These are phyloP conservation scores for Lentinula sp. DNA, from an alignment of 768 basidiomycete genomes.

Conservation along the genomic window DNA sequence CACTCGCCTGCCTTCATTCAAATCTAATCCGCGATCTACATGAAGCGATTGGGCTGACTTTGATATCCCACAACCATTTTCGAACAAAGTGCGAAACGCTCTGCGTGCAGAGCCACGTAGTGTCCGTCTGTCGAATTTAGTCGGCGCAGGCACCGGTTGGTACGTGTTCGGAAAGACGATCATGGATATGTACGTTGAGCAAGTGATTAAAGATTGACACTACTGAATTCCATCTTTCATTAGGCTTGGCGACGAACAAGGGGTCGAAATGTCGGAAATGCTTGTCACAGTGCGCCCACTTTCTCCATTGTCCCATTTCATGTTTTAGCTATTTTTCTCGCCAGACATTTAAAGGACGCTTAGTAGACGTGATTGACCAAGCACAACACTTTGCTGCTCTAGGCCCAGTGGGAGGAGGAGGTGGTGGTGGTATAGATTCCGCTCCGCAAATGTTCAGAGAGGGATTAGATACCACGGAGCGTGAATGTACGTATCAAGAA, in stretches of 20 bases:
- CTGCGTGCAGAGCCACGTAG: constrained; percentile 84
- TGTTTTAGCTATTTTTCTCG: constrained; percentile 5
- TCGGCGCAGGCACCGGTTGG: constrained; percentile 87
- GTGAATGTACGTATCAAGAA: constrained; percentile 71
- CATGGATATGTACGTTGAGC: constrained; percentile 62
- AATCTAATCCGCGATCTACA: not conserved
- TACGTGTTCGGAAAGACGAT: constrained; percentile 88
- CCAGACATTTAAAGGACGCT: constrained; percentile 71
- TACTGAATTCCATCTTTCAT: constrained; percentile 1
- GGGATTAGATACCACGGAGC: constrained; percentile 88
- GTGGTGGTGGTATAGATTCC: constrained; percentile 49
- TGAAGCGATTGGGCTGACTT: constrained; percentile 85
- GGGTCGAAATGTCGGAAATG: constrained; percentile 63
- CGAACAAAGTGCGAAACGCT: constrained; percentile 73
- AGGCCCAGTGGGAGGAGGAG: constrained; percentile 51
- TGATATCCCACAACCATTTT: constrained; percentile 75
- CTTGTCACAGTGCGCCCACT: constrained; percentile 54
- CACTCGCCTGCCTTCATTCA: not conserved
- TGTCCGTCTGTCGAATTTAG: constrained; percentile 75
- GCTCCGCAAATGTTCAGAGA: constrained; percentile 67
- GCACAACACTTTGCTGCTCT: constrained; percentile 82
- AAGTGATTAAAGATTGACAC: not conserved
- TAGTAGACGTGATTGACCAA: constrained; percentile 79
- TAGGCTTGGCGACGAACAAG: constrained; percentile 75
- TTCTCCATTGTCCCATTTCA: not conserved